Base-by-base conservation (phyloP, 1,284 basidiomycete genomes). In the Malassezia pachydermatis region DNA sequence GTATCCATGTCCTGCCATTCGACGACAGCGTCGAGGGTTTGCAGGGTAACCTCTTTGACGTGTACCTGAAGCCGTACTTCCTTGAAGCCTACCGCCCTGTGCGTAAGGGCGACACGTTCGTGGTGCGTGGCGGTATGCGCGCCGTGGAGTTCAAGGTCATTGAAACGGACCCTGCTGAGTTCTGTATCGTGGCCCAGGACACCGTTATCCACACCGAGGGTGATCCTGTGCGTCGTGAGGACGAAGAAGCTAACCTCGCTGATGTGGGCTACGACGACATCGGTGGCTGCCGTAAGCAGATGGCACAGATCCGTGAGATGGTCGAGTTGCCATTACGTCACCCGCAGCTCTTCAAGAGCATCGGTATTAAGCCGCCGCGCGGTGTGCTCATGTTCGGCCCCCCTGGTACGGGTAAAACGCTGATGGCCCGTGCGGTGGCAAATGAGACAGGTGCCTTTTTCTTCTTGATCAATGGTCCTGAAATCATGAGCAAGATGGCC, bases 401-500 rank as follows among this genome's bases (percentile, higher is more conserved):
- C n/a, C 68, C 68, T 3, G 68, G 68, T 57, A 71, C 68, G 11
- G 68, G 68, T 54, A 71, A 71, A 54, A 71, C 68, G 34, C 59
- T 71, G n/a, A 98, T 99, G 92, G 92, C 94, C 36, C 84, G 94
- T 63, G 94, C 94, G 9, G 94, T 98, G 35, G 94, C 92, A 57
- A 98, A 98, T 73, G 94, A 99, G 76, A 98, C 92, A 24, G 92
- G 94, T 46, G 94, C 94, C 17, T 98, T 98, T 81, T 98, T 98
- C 80, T 98, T 98, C 83, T 77, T 96, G 50, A 98, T 98, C 77
- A 98, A 96, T 69, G 92, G 94, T 55, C 94, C 92, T 40, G 94
- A 98, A 75, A 96, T 98, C 74, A 98, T 98, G 92, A 88, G 86
- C 69, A 98, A 95, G 78, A 95, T 95, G 90, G 90, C 90, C 50